phyloP scores from a whole-genome alignment of 2,329 filamentous ascomycete genomes.

The Aspergillus tamarii region DNA sequence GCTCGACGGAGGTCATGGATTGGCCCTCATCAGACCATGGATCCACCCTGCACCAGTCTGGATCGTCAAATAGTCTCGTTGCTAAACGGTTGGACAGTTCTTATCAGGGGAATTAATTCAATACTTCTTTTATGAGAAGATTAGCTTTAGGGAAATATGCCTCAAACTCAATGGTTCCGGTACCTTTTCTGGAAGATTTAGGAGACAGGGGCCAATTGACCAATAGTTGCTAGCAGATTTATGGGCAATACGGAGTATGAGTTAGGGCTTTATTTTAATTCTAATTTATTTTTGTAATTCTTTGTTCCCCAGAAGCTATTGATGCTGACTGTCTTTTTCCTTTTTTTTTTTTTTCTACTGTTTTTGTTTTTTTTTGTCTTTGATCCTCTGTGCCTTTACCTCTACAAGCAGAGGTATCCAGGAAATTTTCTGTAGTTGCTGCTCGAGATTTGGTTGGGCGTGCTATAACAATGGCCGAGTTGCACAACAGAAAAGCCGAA shows the following conservation, averaged over 20 bases:
- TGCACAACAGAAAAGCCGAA: background rate
- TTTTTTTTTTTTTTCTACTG: background rate
- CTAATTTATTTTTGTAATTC: background rate
- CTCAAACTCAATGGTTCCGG: background rate
- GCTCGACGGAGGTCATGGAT: background rate
- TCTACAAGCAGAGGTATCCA: background rate
- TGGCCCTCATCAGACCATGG: background rate
- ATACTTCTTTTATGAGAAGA: background rate
- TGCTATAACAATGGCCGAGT: constrained; percentile 1
- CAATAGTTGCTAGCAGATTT: background rate
- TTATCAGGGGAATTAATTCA: background rate
- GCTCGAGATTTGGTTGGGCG: background rate
- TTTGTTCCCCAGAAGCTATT: background rate
- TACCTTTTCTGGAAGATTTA: constrained; percentile 1
- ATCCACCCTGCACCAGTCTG: background rate
- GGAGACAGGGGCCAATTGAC: background rate
- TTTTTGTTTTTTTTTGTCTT: background rate
- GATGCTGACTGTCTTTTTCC: background rate
- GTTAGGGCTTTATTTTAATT: constrained; percentile 1
- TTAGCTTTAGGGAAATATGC: background rate
- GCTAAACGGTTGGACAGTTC: background rate
- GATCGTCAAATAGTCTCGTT: constrained; percentile 3
- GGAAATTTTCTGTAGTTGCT: background rate
- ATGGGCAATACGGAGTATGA: too few species aligned
- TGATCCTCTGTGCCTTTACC: background rate